Percentiles rank a stretch among this genome's conserved stretches.
Evolutionary conservation across 768 basidiomycete species (phyloP).

Genomic region (Tylopilus plumbeoviolaceoides): DNA sequence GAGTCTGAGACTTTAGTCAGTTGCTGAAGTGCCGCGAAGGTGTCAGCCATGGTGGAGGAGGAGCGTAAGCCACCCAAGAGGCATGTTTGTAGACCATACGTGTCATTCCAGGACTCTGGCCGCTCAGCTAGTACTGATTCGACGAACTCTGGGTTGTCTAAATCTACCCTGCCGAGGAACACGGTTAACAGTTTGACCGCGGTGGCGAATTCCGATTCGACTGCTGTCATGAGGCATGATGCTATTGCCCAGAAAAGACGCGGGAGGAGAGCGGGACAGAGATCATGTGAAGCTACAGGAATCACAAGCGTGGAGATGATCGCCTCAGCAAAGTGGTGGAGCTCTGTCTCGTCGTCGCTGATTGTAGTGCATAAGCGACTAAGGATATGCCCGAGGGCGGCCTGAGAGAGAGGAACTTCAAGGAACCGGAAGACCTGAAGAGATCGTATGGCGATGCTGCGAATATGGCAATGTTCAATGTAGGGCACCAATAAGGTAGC

Average conservation of each 20-base stretch:
- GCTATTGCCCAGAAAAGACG: conserved; percentile 85
- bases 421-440: conserved; percentile 86
- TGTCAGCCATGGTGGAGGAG: conserved; percentile 58
- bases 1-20: conserved; percentile 58
- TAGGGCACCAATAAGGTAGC: conserved; percentile 77
- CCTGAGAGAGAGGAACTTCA: conserved; percentile 63
- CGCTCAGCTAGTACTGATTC: conserved; percentile 65
- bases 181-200: conserved; percentile 61
- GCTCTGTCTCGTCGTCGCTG: conserved; percentile 67
- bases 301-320: conserved; percentile 73
- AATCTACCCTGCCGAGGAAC: conserved; percentile 64
- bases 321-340: conserved; percentile 81
- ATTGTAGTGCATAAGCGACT: conserved; percentile 83
- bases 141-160: conserved; percentile 64
- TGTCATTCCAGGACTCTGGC: conserved; percentile 69
- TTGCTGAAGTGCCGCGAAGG: conserved; percentile 63
- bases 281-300: conserved; percentile 50
- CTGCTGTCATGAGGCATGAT: conserved; percentile 78
- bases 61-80: conserved; percentile 80
- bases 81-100: conserved; percentile 61
- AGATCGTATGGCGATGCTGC: conserved; percentile 82
- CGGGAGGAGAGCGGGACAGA: conserved; percentile 62
- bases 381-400: conserved; percentile 73
- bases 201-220: conserved; percentile 74
- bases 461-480: conserved; percentile 84